Conservation (phyloP, 2,329 filamentous ascomycete species). For the Tolypocladium ophioglossoides region DNA sequence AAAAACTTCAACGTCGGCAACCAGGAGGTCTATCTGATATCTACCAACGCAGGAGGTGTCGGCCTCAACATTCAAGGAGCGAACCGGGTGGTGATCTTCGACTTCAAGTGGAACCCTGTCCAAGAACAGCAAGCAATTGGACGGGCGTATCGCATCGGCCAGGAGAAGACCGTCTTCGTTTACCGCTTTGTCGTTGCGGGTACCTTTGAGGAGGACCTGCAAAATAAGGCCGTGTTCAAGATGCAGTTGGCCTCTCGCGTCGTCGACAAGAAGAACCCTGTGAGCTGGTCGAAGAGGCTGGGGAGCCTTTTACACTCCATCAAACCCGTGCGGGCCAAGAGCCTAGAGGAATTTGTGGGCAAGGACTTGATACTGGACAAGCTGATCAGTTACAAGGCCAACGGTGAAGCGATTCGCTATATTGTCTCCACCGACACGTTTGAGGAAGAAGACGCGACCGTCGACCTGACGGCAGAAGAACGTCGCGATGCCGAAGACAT, state of each 20-base stretch:
- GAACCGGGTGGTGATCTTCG: slow-evolving; percentile 78
- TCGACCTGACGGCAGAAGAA: slow-evolving; percentile 49
- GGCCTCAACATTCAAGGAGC: slow-evolving; percentile 78
- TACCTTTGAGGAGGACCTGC: slow-evolving; percentile 66
- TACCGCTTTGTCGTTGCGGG: slow-evolving; percentile 73
- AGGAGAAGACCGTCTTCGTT: slow-evolving; percentile 70
- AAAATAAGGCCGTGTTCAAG: slow-evolving; percentile 73
- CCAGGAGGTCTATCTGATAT: slow-evolving; percentile 63
- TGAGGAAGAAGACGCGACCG: slow-evolving; percentile 53
- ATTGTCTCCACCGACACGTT: slow-evolving; percentile 65
- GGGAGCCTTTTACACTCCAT: slow-evolving; percentile 50
- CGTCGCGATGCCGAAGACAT: slow-evolving; percentile 38
- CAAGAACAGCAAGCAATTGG: slow-evolving; percentile 82
- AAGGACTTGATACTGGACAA: slow-evolving; percentile 53
- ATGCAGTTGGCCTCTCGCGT: slow-evolving; percentile 67
- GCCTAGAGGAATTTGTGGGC: slow-evolving; percentile 42
- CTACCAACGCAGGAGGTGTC: slow-evolving; percentile 69
- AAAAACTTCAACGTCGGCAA: slow-evolving; percentile 56
- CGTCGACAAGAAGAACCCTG: slow-evolving; percentile 71
- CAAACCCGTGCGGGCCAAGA: slow-evolving; percentile 35
- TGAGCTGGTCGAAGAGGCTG: slow-evolving; percentile 51
- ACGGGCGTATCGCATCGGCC: slow-evolving; percentile 75
- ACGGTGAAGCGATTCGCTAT: slow-evolving; percentile 32
- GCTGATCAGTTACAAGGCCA: slow-evolving; percentile 26
- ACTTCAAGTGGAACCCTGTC: slow-evolving; percentile 71